Evolutionary conservation across 768 basidiomycete species (phyloP).

Genomic region (Trametes elegans): DNA sequence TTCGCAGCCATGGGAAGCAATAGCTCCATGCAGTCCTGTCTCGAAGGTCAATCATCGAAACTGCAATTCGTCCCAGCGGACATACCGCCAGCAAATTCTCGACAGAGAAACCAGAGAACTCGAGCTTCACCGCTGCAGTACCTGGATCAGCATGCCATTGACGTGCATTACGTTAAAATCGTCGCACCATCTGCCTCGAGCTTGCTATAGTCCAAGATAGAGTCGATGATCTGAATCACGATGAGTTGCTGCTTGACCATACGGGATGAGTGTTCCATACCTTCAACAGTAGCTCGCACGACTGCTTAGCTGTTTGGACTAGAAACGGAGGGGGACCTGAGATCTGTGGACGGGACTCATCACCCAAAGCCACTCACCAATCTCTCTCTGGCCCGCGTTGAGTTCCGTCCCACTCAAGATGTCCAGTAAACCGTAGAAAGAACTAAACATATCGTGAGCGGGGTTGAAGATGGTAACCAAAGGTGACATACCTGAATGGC

Average conservation of each 20-base stretch:
- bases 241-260: not conserved
- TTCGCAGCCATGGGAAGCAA: conserved; percentile 72
- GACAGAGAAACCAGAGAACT: conserved; percentile 61
- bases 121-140: conserved; percentile 64
- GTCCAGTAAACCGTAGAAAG: conserved; percentile 75
- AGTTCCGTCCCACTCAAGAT: conserved; percentile 71
- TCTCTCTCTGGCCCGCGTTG: conserved; percentile 66
- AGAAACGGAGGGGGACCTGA: conserved; percentile 3
- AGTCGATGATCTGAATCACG: conserved; percentile 63
- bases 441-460: conserved; percentile 35
- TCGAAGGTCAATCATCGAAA: not conserved
- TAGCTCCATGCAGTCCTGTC: conserved; percentile 74
- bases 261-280: conserved; percentile 28
- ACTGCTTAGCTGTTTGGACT: conserved; percentile 79
- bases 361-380: conserved; percentile 48
- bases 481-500: conserved; percentile 72
- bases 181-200: conserved; percentile 64
- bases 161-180: too few relatives aligned
- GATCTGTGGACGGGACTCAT: too few relatives aligned
- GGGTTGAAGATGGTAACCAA: not conserved
- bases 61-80: not conserved
- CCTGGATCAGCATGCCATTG: too few relatives aligned
- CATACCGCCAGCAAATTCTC: conserved; percentile 70
- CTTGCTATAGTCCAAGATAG: conserved; percentile 78
- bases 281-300: conserved; percentile 72